Base-by-base conservation (phyloP, 345 rosid genomes). In the Microcos paniculata region DNA sequence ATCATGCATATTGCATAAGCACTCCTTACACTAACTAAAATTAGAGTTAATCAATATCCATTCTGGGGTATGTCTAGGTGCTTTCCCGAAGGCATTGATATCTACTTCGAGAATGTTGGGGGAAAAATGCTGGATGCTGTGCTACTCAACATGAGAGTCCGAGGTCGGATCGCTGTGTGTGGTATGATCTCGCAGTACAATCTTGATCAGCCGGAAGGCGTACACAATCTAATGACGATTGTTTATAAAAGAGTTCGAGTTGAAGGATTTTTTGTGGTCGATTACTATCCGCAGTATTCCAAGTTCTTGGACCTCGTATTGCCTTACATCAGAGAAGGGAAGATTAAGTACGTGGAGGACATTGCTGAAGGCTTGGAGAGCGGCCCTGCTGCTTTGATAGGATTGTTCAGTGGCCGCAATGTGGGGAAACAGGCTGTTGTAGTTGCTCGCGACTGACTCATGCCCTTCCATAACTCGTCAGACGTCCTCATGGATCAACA, bases 121-220 rank as follows among this genome's bases (percentile, higher is more conserved):
- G 91, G 89, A 31, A 85, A 76, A 75, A 82, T 86, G 86, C 64
- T 86, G 18, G 89, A 88, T 62, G 89, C 84, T 16, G 88, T 84
- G 76, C 83, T 88, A 24, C 62, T 80, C 18, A 84, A 88, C 80
- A 85, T 86, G 91, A 86, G 77, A 33, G 3, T 42, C 26, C 62
- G 72, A 1, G 91, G 88, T 8, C 85, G 91, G 0, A 74, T 87
- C 1, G 84, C 89, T 0, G 85, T 69, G 3, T 88, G 88, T 26
- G 91, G 91, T 43, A 85, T 88, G 91, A 82, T 88, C 55, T 88
- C 88, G 9, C 91, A 88, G 64, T 85, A 85, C 79, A 80, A 80
- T 55, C 79, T 66, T 0, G 84, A 77, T 35, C 30, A 74, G 6
- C 82, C 75, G 6, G 90, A 87, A 75, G 90, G 87, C 16, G 81